Base-by-base conservation (phyloP, 176 grass and related monocot genomes). In the Aegilops speltoides region DNA sequence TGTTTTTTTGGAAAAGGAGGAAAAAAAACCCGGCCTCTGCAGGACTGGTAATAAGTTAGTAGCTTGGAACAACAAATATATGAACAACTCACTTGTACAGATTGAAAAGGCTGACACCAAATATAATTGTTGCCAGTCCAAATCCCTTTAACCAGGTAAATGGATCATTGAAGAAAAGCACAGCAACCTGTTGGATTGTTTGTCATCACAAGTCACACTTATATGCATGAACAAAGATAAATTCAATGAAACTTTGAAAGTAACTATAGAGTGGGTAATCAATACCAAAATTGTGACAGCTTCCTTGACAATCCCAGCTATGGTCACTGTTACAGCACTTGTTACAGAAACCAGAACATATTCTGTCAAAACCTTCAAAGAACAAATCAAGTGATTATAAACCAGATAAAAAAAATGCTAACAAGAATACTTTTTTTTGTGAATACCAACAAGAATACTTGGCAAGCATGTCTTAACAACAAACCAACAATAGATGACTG, bases 81-180 rank as follows among this genome's bases (percentile, higher is more conserved):
- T 76, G 25, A 48, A 83, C n/a, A 59, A 94, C 97, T 86, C 91
- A 98, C 97, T 96, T 98, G 97, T 96, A 96, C 80, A 90, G 40
- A 72, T 98, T 98, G 78, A 94, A 98, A 64, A 98, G 89, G 77
- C 97, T 77, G 82, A 94, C 97, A 23, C 97, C 97, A 80, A 94
- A 87, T 68, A 95, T 94, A 72, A 98, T 94, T 65, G 50, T 91
- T 71, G 83, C 24, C 40, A 98, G 80, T 37, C 97, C 97, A 84
- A 94, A 79, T 74, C 92, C 97, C 84, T 98, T 96, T 61, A 98
- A 85, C 93, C 91, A 98, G 78, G 97, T 98, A 93, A 98, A 98
- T 66, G 80, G 71, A 88, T 98, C 97, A 31, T 96, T 85, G 74
- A 96, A 98, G 90, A 94, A 93, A 79, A 96, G 90, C 80, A 96